These are phyloP conservation scores for Cercospora brassicicola DNA, from an alignment of 2,329 filamentous ascomycete species.

Conservation along the genomic window DNA sequence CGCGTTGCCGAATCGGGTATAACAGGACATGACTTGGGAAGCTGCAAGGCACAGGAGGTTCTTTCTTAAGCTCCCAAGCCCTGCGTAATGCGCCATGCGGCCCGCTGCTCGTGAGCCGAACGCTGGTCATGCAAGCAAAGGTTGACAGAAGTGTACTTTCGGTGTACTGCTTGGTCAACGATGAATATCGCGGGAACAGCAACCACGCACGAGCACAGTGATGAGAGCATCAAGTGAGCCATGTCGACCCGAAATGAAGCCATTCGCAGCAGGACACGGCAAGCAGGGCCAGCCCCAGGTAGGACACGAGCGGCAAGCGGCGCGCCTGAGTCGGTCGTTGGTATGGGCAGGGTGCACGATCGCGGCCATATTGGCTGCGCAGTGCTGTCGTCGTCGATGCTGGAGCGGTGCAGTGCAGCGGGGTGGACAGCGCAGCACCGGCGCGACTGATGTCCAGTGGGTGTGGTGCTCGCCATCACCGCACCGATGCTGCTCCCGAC, in stretches of 20 bases:
- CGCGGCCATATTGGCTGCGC: neutral
- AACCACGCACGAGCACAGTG: neutral
- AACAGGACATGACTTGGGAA: neutral
- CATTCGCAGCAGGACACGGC: neutral
- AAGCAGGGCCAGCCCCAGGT: neutral
- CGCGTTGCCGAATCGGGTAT: neutral
- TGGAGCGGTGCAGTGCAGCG: neutral
- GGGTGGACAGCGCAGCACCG: neutral
- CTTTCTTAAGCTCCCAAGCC: neutral
- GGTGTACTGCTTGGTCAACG: neutral
- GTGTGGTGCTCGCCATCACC: neutral
- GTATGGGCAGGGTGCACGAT: neutral
- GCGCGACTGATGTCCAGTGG: neutral
- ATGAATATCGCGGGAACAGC: neutral
- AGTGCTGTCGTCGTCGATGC: neutral
- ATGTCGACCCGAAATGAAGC: slow-evolving; percentile 5
- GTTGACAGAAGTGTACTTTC: neutral
- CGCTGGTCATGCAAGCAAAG: neutral
- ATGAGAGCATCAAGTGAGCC: neutral
- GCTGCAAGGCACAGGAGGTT: neutral
- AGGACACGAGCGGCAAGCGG: neutral
- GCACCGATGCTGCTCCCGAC: neutral
- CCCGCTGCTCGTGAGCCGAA: neutral
- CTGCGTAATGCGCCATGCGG: neutral
- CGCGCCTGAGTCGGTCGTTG: neutral